Conservation (phyloP, 2,329 filamentous ascomycete species). For the Cytospora paraplurivora region DNA sequence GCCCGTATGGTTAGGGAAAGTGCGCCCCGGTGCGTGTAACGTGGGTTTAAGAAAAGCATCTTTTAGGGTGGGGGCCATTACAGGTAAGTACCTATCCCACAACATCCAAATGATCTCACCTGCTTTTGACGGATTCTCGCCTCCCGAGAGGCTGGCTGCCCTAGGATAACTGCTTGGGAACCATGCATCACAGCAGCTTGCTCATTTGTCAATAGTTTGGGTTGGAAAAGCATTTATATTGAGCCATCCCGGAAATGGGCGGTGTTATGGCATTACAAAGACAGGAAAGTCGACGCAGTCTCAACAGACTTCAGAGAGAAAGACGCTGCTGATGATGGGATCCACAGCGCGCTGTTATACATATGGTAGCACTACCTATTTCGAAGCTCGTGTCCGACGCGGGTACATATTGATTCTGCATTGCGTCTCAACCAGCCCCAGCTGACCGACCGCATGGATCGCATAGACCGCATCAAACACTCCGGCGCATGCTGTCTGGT, state of each 20-base stretch:
- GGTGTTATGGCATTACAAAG: background rate
- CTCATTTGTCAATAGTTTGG: background rate
- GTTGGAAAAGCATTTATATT: background rate
- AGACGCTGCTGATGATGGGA: background rate
- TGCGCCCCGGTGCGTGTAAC: background rate
- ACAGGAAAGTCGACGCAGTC: background rate
- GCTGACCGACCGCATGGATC: background rate
- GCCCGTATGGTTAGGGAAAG: background rate
- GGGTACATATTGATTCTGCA: constrained; percentile 15
- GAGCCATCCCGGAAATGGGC: too few species aligned
- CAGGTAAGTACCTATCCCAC: background rate
- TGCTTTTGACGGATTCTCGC: background rate
- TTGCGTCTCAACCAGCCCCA: constrained; percentile 20
- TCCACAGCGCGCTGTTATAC: constrained; percentile 6
- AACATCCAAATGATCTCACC: background rate
- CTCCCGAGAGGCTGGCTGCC: background rate
- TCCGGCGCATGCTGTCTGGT: background rate
- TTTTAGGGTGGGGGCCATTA: background rate
- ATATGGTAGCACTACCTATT: constrained; percentile 15
- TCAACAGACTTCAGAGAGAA: background rate
- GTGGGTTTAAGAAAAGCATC: background rate
- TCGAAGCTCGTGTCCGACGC: constrained; percentile 22
- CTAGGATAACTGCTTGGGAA: background rate
- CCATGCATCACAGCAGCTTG: background rate
- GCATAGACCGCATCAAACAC: background rate